Evolutionary conservation across 2,329 filamentous ascomycete species (phyloP).

Genomic region (Neurospora sp.): DNA sequence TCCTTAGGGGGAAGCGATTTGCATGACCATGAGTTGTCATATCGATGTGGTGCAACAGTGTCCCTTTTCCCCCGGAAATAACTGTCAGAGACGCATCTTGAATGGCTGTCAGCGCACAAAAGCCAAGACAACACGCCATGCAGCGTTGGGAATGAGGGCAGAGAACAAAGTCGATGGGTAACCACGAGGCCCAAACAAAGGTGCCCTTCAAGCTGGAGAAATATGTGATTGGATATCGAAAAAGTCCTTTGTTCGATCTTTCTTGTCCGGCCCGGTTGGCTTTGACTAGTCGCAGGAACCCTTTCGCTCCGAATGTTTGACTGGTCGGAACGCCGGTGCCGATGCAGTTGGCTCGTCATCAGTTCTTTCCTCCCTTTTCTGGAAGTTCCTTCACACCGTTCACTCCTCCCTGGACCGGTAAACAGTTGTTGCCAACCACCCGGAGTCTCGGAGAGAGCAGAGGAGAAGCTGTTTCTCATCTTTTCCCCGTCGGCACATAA

Average conservation of each 20-base stretch:
- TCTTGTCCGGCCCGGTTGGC: background rate
- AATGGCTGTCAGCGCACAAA: background rate
- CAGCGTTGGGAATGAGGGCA: background rate
- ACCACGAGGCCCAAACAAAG: background rate
- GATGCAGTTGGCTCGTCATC: background rate
- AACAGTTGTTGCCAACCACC: background rate
- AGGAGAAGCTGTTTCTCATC: background rate
- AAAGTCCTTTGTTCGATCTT: background rate
- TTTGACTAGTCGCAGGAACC: background rate
- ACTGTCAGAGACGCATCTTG: background rate
- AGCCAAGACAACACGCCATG: background rate
- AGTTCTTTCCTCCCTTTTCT: background rate
- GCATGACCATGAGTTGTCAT: background rate
- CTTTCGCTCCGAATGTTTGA: background rate
- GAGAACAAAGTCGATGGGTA: background rate
- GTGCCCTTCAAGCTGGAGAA: background rate
- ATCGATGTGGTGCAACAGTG: background rate
- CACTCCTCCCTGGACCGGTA: background rate
- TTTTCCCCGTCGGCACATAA: background rate
- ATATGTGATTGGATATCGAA: background rate
- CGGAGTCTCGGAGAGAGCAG: background rate
- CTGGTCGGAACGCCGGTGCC: background rate
- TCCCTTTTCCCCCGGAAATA: background rate
- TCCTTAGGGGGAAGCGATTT: background rate
- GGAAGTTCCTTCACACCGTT: background rate